Evolutionary conservation across 495 filamentous ascomycete genomes (phyloP).

Genomic region (Talaromyces stipitatus): DNA sequence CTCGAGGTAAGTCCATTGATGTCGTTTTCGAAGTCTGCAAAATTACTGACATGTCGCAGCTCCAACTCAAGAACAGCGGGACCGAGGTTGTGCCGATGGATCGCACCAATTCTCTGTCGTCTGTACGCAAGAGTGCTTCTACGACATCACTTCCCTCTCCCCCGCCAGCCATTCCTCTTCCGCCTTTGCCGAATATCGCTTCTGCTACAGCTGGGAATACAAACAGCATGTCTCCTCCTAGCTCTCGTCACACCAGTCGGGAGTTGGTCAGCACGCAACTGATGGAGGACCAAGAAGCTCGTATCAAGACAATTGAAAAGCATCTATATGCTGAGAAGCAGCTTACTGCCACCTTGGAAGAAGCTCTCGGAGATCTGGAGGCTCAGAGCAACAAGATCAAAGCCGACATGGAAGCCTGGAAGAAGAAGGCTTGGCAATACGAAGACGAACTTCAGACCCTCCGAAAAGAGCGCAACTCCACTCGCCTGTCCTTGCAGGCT

Average conservation of each 20-base stretch:
- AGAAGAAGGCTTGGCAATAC: constrained; percentile 66
- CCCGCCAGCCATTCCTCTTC: constrained; percentile 91
- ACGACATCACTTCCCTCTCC: constrained; percentile 83
- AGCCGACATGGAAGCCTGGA: constrained; percentile 80
- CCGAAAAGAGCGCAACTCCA: constrained; percentile 57
- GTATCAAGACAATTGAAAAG: constrained; percentile 93
- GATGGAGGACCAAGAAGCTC: constrained; percentile 84
- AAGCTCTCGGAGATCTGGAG: constrained; percentile 91
- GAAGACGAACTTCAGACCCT: constrained; percentile 73
- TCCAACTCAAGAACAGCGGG: constrained; percentile 39
- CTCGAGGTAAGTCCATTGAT: constrained; percentile 29
- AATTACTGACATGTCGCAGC: constrained; percentile 19
- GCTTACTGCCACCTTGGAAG: constrained; percentile 86
- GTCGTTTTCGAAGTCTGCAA: constrained; percentile 2
- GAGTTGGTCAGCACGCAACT: constrained; percentile 62
- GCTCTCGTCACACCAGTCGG: constrained; percentile 67
- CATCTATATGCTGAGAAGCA: constrained; percentile 95
- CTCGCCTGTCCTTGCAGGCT: constrained; percentile 78
- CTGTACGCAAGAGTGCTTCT: constrained; percentile 79
- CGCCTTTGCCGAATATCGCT: constrained; percentile 43
- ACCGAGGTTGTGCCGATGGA: constrained; percentile 37
- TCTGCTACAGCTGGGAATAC: constrained; percentile 26
- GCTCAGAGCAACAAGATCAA: constrained; percentile 78
- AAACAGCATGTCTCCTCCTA: constrained; percentile 36
- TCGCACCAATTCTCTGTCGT: constrained; percentile 70